These are phyloP conservation scores for Larix kaempferi DNA, from an alignment of 75 land plant species.

Conservation along the genomic window DNA sequence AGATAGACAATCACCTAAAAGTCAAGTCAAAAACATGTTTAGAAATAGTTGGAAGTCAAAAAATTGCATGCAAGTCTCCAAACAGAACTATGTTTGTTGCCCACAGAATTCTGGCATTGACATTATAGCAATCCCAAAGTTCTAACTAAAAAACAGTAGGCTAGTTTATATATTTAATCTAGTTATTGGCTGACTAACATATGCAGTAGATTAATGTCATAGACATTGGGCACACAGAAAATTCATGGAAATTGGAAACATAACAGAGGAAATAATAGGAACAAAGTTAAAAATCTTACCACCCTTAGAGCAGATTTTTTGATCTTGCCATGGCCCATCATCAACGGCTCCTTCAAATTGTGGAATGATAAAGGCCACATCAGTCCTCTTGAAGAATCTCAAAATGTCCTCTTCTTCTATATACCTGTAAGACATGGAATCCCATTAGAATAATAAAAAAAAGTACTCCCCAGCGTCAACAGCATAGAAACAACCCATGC, in stretches of 20 bases:
- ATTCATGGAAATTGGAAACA: no score
- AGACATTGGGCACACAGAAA: no score
- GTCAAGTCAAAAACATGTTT: slow-evolving; percentile 3
- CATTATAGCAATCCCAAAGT: neutral
- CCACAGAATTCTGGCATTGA: neutral
- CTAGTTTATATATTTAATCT: no score
- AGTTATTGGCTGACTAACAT: no score
- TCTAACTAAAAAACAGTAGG: neutral
- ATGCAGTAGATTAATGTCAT: no score
- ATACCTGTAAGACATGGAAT: slow-evolving; percentile 29
- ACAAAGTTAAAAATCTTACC: slow-evolving; percentile 22
- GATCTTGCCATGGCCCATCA: slow-evolving; percentile 47
- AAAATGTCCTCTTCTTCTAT: slow-evolving; percentile 61
- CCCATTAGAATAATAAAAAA: no score
- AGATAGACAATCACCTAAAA: slow-evolving; percentile 47
- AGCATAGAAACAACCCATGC: slow-evolving; percentile 52
- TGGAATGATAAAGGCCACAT: slow-evolving; percentile 47
- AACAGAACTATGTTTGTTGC: neutral
- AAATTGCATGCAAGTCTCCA: neutral
- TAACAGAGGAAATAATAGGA: no score
- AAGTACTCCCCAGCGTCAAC: neutral
- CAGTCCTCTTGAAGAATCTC: slow-evolving; percentile 61
- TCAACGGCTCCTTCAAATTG: slow-evolving; percentile 55
- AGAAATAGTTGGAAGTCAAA: neutral
- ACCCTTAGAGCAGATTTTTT: slow-evolving; percentile 46